Conservation (phyloP, 2,329 filamentous ascomycete genomes). For the Parafenestella ontariensis region DNA sequence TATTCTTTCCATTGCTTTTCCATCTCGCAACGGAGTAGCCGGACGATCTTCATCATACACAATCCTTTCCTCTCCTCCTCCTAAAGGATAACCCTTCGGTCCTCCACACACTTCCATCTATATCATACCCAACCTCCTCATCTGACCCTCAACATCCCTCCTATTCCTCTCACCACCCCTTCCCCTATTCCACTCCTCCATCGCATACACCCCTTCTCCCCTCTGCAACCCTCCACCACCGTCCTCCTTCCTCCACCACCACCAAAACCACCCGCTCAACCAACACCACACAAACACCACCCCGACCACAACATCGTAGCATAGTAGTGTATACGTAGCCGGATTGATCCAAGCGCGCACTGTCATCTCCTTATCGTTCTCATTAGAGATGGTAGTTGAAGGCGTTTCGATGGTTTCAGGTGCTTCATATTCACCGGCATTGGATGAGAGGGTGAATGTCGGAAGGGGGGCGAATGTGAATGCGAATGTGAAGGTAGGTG, state of each 20-base stretch:
- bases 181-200: conserved; percentile 1
- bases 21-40: not conserved
- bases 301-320: conserved; percentile 23
- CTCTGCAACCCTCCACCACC: conserved; percentile 2
- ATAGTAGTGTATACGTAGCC: conserved; percentile 20
- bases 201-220: not conserved
- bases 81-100: not conserved
- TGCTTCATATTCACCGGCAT: not conserved
- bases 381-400: not conserved
- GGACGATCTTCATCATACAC: not conserved
- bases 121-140: conserved; percentile 34
- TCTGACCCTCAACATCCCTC: conserved; percentile 25
- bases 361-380: not conserved
- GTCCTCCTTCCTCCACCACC: conserved; percentile 8
- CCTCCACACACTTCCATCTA: not conserved
- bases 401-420: not conserved
- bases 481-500: too few relatives aligned
- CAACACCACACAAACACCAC: conserved; percentile 20
- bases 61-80: not conserved
- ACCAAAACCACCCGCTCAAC: conserved; percentile 12
- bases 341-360: conserved; percentile 14
- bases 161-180: conserved; percentile 16
- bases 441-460: not conserved
- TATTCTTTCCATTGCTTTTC: not conserved
- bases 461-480: not conserved